phyloP scores from a whole-genome alignment of 73 alveolate species.

The Diophrys appendiculata region DNA sequence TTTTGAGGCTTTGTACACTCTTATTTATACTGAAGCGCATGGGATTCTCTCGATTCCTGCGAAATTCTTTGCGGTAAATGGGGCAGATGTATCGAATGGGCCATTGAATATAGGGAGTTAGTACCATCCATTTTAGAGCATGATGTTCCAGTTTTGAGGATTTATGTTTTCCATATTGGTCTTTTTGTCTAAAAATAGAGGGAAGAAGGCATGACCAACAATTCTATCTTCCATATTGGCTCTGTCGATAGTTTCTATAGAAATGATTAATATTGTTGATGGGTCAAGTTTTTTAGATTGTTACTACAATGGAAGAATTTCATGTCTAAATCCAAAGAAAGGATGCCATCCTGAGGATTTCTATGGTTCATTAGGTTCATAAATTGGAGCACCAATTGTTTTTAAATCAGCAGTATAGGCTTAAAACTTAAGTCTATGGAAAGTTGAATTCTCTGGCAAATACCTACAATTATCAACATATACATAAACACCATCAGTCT shows the following conservation, averaged over 20 bases:
- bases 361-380: not conserved
- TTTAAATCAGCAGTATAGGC: constrained; percentile 52
- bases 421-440: constrained; percentile 53
- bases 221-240: constrained; percentile 29
- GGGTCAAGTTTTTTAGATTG: constrained; percentile 59
- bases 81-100: constrained; percentile 63
- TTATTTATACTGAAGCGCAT: constrained; percentile 77
- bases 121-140: constrained; percentile 72
- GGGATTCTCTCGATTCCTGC: constrained; percentile 80
- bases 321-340: constrained; percentile 71
- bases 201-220: constrained; percentile 70
- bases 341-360: constrained; percentile 45
- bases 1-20: constrained; percentile 73
- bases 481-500: constrained; percentile 63
- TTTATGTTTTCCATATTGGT: constrained; percentile 5
- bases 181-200: constrained; percentile 23
- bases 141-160: constrained; percentile 26
- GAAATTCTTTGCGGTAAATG: constrained; percentile 75
- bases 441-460: constrained; percentile 81
- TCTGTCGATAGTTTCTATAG: constrained; percentile 78
- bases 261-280: constrained; percentile 67
- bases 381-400: not conserved
- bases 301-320: constrained; percentile 49
- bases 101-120: constrained; percentile 73
- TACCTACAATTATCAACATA: constrained; percentile 76